phyloP scores from a whole-genome alignment of 169 alveolate species.

The Plasmodium knowlesi region DNA sequence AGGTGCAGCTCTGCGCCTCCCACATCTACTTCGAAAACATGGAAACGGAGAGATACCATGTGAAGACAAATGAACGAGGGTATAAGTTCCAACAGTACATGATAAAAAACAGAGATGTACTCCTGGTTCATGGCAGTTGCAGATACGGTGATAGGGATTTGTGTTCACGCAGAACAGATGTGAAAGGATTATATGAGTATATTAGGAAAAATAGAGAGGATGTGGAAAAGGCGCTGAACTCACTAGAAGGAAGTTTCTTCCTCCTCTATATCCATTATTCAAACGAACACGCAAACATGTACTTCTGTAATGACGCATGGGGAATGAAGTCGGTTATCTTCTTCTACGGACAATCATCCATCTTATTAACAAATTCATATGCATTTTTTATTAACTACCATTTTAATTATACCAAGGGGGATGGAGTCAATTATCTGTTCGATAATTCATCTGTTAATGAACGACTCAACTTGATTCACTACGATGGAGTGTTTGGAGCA shows the following conservation, averaged over 20 bases:
- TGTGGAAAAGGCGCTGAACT: background rate
- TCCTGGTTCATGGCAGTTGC: conserved; percentile 13
- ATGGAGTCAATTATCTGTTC: background rate
- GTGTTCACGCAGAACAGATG: background rate
- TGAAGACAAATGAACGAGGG: background rate
- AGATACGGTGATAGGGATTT: background rate
- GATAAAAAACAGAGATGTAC: conserved; percentile 24
- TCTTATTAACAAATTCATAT: conserved; percentile 38
- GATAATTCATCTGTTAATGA: conserved; percentile 2
- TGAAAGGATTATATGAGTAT: conserved; percentile 15
- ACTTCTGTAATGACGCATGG: conserved; percentile 36
- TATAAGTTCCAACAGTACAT: background rate
- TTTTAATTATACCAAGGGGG: conserved; percentile 5
- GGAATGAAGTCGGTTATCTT: conserved; percentile 61
- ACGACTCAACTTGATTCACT: conserved; percentile 2
- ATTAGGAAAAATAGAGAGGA: background rate
- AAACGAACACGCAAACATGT: background rate
- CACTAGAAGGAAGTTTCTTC: conserved; percentile 58
- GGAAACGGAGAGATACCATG: background rate
- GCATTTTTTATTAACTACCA: conserved; percentile 20
- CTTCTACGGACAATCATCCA: conserved; percentile 18
- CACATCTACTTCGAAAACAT: conserved; percentile 48
- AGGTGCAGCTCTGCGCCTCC: conserved; percentile 14
- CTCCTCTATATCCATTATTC: conserved; percentile 24
- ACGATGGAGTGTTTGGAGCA: background rate